A percentile compares a stretch with the other conserved stretches of the same genome.
Evolutionary conservation across 2,329 filamentous ascomycete genomes (phyloP).

Genomic region (Boeremia exigua): DNA sequence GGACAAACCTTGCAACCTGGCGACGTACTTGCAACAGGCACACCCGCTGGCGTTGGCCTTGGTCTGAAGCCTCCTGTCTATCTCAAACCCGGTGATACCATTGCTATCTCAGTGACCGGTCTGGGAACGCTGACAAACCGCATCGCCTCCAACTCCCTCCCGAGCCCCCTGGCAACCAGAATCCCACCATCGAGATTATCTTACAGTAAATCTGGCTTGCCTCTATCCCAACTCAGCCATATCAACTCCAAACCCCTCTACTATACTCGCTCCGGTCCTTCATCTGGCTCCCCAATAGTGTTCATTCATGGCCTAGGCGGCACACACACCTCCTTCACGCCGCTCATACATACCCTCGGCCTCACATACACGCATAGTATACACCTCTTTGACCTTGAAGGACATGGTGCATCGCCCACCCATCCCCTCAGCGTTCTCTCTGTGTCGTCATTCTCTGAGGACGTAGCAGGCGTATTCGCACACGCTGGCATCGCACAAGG

Average conservation of each 20-base stretch:
- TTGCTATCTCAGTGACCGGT: constrained; percentile 32
- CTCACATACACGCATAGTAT: constrained; percentile 42
- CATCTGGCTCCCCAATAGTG: constrained; percentile 45
- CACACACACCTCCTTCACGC: constrained; percentile 53
- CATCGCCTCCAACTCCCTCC: constrained; percentile 52
- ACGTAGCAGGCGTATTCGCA: constrained; percentile 51
- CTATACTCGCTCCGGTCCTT: constrained; percentile 42
- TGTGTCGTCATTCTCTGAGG: constrained; percentile 53
- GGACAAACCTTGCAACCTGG: constrained; percentile 54
- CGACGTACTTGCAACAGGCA: constrained; percentile 58
- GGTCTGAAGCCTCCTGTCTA: constrained; percentile 48
- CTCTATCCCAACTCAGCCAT: constrained; percentile 41
- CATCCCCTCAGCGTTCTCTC: constrained; percentile 53
- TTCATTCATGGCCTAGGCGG: constrained; percentile 65
- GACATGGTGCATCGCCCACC: constrained; percentile 62
- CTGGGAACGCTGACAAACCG: constrained; percentile 37
- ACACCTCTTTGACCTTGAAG: constrained; percentile 62
- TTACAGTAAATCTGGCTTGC: constrained; percentile 31
- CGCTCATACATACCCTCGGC: constrained; percentile 50
- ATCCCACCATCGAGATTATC: neutral
- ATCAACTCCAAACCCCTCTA: constrained; percentile 53
- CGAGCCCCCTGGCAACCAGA: constrained; percentile 30
- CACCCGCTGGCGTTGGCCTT: constrained; percentile 51
- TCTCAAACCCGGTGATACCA: constrained; percentile 33
- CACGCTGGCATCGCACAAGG: constrained; percentile 35